Evolutionary conservation across 2,329 filamentous ascomycete genomes (phyloP), one percentile per base, ranked within the genome.

Genomic region (Fusarium aywerte): DNA sequence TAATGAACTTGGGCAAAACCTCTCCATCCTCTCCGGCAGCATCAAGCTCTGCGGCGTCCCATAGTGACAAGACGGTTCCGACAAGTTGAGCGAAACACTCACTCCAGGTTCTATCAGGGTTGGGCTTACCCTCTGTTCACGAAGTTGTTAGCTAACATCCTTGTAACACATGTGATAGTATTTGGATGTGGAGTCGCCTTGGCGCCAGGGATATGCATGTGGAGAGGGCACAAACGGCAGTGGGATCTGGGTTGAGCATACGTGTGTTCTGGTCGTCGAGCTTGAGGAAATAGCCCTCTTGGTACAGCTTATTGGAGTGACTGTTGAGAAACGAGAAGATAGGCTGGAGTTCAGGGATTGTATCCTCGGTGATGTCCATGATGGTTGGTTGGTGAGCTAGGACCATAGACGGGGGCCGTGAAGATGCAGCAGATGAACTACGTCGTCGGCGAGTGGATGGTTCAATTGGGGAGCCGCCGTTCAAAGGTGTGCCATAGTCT

Each of bases 21-120:
- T 97, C 92, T 68, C 90, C 91, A 73, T 96, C 89, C 71, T 93
- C 90, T 33, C 92, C 93, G 13, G 92, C 94, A 36, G 89, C 89
- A 80, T 99, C 96, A 59, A 98, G 85, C 76, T 96, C 93, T 67
- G 92, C 89, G 23, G 95, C 94, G 79, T 99, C 95, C 96, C 96
- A 99, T 48, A 98, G 82, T 8, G 96, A 97, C 58, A 99, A 82
- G 16, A 98, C 92, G 2, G 96, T 98, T 68, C 96, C 96, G 18
- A 97, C 93, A 16, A 99, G 88, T 77, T 98, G 96, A 40, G 95
- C 94, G 80, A 98, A 99, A 79, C 93, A 97, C 82, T 99, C 96
- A 35, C 91, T 91, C 96, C 96, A 99, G 68, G 89, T 92, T 72
- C 96, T 86, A 78, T 97, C 94, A 39, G 86, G 80, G 75, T 95